Evolutionary conservation across 495 filamentous ascomycete species (phyloP), one percentile per base, ranked within the genome.

Genomic region (Penicillium desertorum): DNA sequence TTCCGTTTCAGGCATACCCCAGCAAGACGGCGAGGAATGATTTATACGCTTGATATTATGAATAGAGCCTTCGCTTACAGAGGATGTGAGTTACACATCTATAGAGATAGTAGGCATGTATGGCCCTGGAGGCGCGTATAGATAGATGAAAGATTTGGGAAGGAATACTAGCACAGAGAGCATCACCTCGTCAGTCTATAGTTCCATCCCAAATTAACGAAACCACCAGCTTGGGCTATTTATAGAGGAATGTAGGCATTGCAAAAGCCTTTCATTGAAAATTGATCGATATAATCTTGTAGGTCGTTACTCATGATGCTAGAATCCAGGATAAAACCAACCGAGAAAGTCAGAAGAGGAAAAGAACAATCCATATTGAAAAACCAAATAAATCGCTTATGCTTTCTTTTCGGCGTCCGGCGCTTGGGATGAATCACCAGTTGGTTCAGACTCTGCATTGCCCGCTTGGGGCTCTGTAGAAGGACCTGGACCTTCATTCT

Each of bases 261-360:
- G n/a, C 45, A 48, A 32, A 32, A 60, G 23, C 27, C 20, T 23
- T 27, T 43, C 22, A 56, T 39, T 41, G 34, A 22, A 29, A 47
- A 56, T 39, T 27, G 32, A 56, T 37, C 56, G 57, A 53, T 56
- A 41, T 47, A 54, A 50, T 50, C 61, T 60, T 61, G 58, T 57
- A 63, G 54, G 61, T 66, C 69, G 51, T 71, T 51, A 70, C 57
- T 70, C 67, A 68, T 70, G 51, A 70, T 59, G 59, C 59, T 57
- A 59, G 12, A 61, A 29, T 36, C 36, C 53, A 53, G 54, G 27
- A 62, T 12, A 47, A 20, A 57, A 42, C 34, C 37, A 45, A 57
- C 37, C n/a, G n/a, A 43, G 12, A 51, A n/a, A 37, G 44, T 20
- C 10, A 57, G 37, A 49, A 58, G n/a, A 51, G 25, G 27, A 23